Base-by-base conservation (phyloP, 768 basidiomycete genomes). In the Stropharia rugosoannulata region DNA sequence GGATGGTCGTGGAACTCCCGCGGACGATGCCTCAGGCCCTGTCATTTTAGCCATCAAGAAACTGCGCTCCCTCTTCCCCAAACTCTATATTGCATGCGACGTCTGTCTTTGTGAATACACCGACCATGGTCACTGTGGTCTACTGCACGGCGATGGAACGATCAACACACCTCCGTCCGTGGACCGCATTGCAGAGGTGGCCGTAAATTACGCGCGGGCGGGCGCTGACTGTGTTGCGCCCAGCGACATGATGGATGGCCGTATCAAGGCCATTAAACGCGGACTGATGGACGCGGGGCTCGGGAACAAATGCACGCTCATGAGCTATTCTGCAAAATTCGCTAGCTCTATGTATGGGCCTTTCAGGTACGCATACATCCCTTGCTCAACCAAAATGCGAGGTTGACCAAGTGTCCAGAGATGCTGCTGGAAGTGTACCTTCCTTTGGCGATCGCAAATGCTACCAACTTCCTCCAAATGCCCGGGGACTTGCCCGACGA, bases 21-120 rank as follows among this genome's bases (percentile, higher is more conserved):
- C 97, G 44, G 97, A 98, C 67, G 94, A 96, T 65, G 80, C 85
- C 6, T 62, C 81, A 0, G 95, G 96, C 0, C 97, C 97, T 36
- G 97, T 98, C 65, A 97, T 99, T 61, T 86, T 84, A 46, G 95
- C 93, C n/a, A 89, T 98, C 62, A 81, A 81, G 65, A 86, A 83
- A 55, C 79, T 99, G 36, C 84, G 88, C 5, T 53, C 72, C 1
- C 80, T 91, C 58, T 99, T 87, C 75, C 96, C 97, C 0, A 68
- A 78, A 5, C 75, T 99, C 19, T 93, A 95, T 75, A 87, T 99
- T 65, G 91, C 95, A 0, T 85, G 85, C 66, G 97, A 99, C 65
- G 97, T 98, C 16, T 99, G 97, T 69, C 85, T 99, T n/a, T 99
- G 97, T 79, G 96, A 98, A 74, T 98, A 99, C 78, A 98, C 97